A percentile compares a stretch with the other conserved stretches of the same genome.
Evolutionary conservation across 2,329 filamentous ascomycete species (phyloP).

Genomic region (Penicillium sp.): DNA sequence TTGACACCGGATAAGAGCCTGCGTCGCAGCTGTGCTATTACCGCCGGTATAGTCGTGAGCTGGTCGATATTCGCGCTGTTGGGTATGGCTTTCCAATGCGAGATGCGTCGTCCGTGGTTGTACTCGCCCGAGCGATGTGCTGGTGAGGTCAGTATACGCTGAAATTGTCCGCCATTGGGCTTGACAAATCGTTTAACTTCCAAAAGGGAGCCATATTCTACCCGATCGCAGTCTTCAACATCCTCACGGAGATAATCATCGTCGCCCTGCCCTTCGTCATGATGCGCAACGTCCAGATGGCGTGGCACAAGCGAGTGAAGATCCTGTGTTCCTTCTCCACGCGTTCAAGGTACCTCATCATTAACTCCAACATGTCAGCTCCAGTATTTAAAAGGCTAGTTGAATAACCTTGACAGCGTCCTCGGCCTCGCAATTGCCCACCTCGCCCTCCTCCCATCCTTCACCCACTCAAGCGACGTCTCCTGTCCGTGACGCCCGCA

Average conservation of each 20-base stretch:
- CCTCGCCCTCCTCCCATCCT: constrained; percentile 24
- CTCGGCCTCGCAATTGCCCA: constrained; percentile 23
- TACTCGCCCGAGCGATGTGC: constrained; percentile 26
- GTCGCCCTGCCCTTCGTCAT: constrained; percentile 28
- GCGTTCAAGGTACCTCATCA: constrained; percentile 22
- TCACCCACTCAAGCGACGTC: constrained; percentile 23
- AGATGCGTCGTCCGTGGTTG: constrained; percentile 25
- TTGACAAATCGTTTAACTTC: background rate
- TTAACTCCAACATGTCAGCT: no score
- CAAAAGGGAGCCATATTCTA: constrained; percentile 26
- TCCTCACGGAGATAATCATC: constrained; percentile 27
- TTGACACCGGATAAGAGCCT: constrained; percentile 23
- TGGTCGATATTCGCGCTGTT: constrained; percentile 25
- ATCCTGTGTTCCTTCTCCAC: constrained; percentile 28
- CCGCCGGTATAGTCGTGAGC: constrained; percentile 8
- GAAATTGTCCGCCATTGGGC: constrained; percentile 2
- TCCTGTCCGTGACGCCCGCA: constrained; percentile 23
- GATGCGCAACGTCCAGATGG: constrained; percentile 32
- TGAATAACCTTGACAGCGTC: constrained; percentile 16
- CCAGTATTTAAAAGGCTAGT: background rate
- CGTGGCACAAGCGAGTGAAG: constrained; percentile 23
- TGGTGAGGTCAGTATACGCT: constrained; percentile 17
- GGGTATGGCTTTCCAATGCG: constrained; percentile 30
- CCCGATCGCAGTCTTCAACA: constrained; percentile 22
- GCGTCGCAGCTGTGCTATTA: constrained; percentile 20